Evolutionary conservation across 176 grass and related monocot species (phyloP).

Genomic region (Oryza australiensis): DNA sequence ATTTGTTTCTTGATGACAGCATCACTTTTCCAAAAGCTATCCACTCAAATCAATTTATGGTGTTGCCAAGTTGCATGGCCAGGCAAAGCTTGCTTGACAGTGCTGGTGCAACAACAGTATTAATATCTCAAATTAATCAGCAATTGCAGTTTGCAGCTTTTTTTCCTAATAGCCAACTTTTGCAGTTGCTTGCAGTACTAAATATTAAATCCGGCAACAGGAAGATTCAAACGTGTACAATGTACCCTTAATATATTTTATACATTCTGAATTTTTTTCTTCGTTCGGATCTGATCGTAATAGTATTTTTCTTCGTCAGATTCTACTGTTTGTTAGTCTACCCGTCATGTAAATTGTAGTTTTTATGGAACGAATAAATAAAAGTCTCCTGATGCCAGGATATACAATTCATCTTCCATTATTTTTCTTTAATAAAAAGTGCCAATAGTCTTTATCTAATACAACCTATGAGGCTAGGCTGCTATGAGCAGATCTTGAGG

Average conservation of each 20-base stretch:
- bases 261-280: not conserved
- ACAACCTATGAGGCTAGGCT: not conserved
- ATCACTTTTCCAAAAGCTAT: no score
- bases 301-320: not conserved
- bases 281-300: not conserved
- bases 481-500: not conserved
- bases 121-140: not conserved
- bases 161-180: not conserved
- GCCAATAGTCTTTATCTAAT: not conserved
- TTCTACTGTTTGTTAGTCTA: not conserved
- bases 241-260: not conserved
- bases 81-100: no score
- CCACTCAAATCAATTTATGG: no score
- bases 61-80: no score
- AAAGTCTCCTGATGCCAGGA: not conserved
- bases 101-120: not conserved
- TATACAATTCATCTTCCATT: not conserved
- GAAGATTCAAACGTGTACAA: not conserved
- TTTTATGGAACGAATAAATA: not conserved
- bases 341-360: not conserved
- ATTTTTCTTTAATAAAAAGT: not conserved
- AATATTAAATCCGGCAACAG: not conserved
- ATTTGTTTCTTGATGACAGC: no score
- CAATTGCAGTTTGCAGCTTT: not conserved
- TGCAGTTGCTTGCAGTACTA: not conserved